Percentiles rank a stretch among this genome's conserved stretches.
These are phyloP conservation scores for Powellomyces hirtus DNA, from an alignment of 192 early-diverging fungal species.

Conservation along the genomic window DNA sequence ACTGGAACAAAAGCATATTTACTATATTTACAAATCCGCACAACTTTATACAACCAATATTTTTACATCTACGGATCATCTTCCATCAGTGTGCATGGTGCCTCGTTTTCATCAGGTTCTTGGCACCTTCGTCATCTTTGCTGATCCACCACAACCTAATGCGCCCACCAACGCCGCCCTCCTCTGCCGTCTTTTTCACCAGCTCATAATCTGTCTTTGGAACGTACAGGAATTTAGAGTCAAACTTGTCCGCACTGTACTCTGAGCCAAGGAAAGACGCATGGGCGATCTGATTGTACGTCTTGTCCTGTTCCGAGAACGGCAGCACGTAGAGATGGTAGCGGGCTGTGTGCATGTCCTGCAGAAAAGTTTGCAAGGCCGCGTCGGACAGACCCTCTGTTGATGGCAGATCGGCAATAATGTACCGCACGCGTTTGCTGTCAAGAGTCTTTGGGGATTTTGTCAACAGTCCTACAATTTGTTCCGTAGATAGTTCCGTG, in stretches of 20 bases:
- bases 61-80: too few species aligned
- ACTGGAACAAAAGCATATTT: too few species aligned
- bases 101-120: slow-evolving; percentile 15
- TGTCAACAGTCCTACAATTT: not conserved
- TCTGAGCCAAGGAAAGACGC: slow-evolving; percentile 9
- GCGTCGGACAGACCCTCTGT: not conserved
- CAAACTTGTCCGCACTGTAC: not conserved
- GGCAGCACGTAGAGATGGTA: slow-evolving; percentile 18
- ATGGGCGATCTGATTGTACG: slow-evolving; percentile 1
- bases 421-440: not conserved
- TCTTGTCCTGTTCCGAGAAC: not conserved
- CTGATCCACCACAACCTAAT: slow-evolving; percentile 16
- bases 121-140: slow-evolving; percentile 3
- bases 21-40: too few species aligned
- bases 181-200: slow-evolving; percentile 1
- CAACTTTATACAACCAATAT: too few species aligned
- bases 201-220: slow-evolving; percentile 11
- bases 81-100: slow-evolving; percentile 7
- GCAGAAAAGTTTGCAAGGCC: not conserved
- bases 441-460: not conserved
- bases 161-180: not conserved
- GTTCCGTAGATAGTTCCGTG: not conserved
- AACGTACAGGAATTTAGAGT: slow-evolving; percentile 8
- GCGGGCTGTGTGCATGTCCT: not conserved
- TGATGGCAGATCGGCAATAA: slow-evolving; percentile 11